These are phyloP conservation scores for Psilocybe azurescens DNA, from an alignment of 768 basidiomycete genomes.

Conservation along the genomic window DNA sequence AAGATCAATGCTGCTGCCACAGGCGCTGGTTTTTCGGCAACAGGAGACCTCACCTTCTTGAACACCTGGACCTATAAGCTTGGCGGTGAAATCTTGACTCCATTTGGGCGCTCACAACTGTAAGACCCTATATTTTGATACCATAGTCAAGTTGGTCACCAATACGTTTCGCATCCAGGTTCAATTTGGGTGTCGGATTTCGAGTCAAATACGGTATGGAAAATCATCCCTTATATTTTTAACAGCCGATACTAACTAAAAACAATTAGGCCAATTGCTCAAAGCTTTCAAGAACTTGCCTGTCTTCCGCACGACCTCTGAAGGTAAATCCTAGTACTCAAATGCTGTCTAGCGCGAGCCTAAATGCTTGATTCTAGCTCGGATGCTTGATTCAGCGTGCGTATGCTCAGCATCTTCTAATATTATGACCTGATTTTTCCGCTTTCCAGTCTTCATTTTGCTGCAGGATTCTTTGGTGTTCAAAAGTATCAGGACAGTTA, in stretches of 20 bases:
- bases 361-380: constrained; percentile 21
- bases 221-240: too few species aligned
- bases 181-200: constrained; percentile 6
- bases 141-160: neutral
- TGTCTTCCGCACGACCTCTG: constrained; percentile 66
- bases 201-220: constrained; percentile 5
- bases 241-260: neutral
- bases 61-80: constrained; percentile 11
- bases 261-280: constrained; percentile 35
- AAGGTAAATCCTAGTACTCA: constrained; percentile 33
- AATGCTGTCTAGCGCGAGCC: neutral
- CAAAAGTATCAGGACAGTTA: constrained; percentile 50
- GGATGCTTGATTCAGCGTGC: constrained; percentile 57
- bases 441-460: constrained; percentile 44
- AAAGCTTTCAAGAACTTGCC: constrained; percentile 53
- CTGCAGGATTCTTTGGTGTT: constrained; percentile 63
- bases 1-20: neutral
- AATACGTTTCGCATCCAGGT: neutral
- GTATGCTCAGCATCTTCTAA: constrained; percentile 13
- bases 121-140: neutral
- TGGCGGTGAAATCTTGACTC: neutral
- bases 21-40: neutral
- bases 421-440: neutral
- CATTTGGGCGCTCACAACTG: neutral
- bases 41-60: neutral